Percentiles rank a stretch among this genome's conserved stretches.
Conservation (phyloP, 345 rosid species). For the Moringa oleifera region DNA sequence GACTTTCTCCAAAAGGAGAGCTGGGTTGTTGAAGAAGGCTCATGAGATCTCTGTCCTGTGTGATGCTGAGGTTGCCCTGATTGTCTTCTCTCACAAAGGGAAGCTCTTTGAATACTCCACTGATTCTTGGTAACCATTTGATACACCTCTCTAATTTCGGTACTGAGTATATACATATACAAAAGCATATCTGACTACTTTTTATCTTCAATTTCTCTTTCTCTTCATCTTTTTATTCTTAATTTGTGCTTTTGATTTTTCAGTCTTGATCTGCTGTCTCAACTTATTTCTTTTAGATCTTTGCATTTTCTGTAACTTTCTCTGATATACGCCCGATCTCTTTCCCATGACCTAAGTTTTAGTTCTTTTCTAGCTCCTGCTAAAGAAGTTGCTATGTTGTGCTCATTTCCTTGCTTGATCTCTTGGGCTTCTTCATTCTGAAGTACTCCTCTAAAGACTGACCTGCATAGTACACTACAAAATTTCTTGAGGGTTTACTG, state of each 20-base stretch:
- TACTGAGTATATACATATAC: no score
- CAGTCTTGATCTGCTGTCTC: background rate
- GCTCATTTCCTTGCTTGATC: no score
- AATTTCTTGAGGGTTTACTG: background rate
- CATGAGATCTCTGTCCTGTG: constrained; percentile 79
- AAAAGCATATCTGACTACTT: no score
- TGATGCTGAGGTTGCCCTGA: constrained; percentile 73
- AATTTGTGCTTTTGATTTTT: background rate
- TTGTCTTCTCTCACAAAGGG: constrained; percentile 77
- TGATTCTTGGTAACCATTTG: constrained; percentile 46
- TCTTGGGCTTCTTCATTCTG: no score
- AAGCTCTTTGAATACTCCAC: constrained; percentile 71
- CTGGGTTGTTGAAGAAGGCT: constrained; percentile 75
- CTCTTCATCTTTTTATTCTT: background rate
- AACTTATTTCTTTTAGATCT: background rate
- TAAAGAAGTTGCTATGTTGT: no score
- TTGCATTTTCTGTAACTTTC: no score
- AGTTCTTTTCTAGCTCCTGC: no score
- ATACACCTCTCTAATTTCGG: background rate
- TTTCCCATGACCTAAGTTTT: background rate
- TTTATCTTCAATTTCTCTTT: background rate
- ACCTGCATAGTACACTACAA: no score
- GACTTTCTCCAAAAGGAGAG: constrained; percentile 72
- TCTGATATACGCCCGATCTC: background rate
- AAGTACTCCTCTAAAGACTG: no score